Percentiles rank a stretch among this genome's conserved stretches.
These are phyloP conservation scores for Scheffersomyces illinoinensis DNA, from an alignment of 1,139 yeast species.

Conservation along the genomic window DNA sequence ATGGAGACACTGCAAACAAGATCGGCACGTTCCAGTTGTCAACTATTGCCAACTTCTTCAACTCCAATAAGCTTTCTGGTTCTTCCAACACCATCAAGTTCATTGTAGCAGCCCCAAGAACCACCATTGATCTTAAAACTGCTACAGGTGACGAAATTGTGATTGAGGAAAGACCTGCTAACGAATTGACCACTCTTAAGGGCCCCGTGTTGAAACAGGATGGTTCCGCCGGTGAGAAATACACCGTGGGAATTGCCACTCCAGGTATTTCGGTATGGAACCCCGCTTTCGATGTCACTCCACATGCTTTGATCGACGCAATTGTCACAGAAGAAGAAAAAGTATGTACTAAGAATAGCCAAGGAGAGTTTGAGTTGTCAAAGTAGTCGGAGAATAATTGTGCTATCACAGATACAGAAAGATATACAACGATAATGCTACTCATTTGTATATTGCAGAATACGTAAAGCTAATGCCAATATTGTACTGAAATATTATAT, in stretches of 20 bases:
- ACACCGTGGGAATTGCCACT: conserved; percentile 78
- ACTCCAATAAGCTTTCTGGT: conserved; percentile 33
- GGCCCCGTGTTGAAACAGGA: conserved; percentile 53
- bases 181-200: conserved; percentile 73
- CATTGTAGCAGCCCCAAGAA: conserved; percentile 92
- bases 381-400: not conserved
- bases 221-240: conserved; percentile 44
- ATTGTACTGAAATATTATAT: too few relatives aligned
- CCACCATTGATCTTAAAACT: conserved; percentile 78
- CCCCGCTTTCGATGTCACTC: conserved; percentile 95
- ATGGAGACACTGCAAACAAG: conserved; percentile 96
- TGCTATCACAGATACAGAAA: not conserved
- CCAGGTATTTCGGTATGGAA: conserved; percentile 89
- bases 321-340: conserved; percentile 78
- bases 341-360: conserved; percentile 45
- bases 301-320: conserved; percentile 76
- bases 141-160: conserved; percentile 68
- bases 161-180: conserved; percentile 84
- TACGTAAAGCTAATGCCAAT: not conserved
- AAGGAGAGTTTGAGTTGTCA: conserved; percentile 47
- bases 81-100: conserved; percentile 62
- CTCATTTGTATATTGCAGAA: not conserved
- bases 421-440: not conserved
- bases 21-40: conserved; percentile 95
- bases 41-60: conserved; percentile 52